Evolutionary conservation across 164 flowering plant species (phyloP).

Genomic region (Umbellularia californica): DNA sequence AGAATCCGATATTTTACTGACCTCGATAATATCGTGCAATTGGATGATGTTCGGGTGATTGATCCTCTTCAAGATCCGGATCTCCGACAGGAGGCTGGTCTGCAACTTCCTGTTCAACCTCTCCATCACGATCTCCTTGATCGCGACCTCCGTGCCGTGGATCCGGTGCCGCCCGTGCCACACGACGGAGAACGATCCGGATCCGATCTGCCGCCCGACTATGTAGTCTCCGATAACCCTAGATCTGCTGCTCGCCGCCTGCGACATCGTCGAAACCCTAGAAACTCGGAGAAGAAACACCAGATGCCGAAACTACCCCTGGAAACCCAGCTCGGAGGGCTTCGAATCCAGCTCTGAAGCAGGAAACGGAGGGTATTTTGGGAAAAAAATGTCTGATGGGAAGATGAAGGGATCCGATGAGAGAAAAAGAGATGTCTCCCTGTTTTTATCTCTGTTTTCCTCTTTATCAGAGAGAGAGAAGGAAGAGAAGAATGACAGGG

Average conservation of each 20-base stretch:
- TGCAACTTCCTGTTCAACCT: conserved; percentile 71
- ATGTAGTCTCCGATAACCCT: conserved; percentile 75
- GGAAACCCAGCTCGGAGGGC: background rate
- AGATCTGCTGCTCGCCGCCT: conserved; percentile 35
- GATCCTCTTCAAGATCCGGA: conserved; percentile 58
- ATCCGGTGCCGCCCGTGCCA: conserved; percentile 87
- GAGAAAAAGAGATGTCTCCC: background rate
- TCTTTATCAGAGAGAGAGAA: background rate
- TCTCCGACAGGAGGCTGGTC: conserved; percentile 88
- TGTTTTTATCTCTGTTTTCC: background rate
- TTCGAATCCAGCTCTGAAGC: background rate
- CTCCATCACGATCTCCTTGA: conserved; percentile 74
- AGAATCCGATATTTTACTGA: conserved; percentile 9
- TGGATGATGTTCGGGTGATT: conserved; percentile 86
- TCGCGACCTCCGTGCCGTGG: conserved; percentile 86
- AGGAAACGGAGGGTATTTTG: background rate
- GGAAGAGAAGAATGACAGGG: background rate
- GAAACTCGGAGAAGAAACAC: conserved; percentile 5
- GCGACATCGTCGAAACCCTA: conserved; percentile 46
- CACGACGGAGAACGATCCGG: conserved; percentile 92
- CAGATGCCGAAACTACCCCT: background rate
- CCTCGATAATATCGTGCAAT: conserved; percentile 87
- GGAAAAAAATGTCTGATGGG: background rate
- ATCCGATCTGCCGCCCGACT: conserved; percentile 74
- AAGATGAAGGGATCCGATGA: background rate